Conservation (phyloP, 2,329 filamentous ascomycete species). For the Ceratocystis huliohia region DNA sequence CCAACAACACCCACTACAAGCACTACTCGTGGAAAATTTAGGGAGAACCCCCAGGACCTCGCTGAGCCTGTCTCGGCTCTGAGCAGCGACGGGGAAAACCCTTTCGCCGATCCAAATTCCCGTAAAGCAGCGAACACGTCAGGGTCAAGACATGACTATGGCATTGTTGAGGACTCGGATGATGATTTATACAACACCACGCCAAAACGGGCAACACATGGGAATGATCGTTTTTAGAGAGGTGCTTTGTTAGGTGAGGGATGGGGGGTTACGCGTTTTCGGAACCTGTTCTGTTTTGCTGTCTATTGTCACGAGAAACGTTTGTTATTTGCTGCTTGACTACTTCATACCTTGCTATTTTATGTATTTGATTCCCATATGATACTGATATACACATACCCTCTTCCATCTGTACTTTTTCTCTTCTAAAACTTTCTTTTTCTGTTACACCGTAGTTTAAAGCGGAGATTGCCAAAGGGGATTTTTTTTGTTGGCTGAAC, state of each 20-base stretch:
- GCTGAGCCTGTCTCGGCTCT: slow-evolving; percentile 24
- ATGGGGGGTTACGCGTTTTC: neutral
- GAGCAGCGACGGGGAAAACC: slow-evolving; percentile 27
- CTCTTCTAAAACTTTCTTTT: neutral
- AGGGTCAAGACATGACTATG: slow-evolving; percentile 21
- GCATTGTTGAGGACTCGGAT: slow-evolving; percentile 25
- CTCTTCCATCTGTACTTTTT: neutral
- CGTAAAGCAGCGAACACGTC: slow-evolving; percentile 21
- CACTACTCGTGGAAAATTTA: slow-evolving; percentile 27
- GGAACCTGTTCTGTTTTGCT: neutral
- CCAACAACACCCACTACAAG: slow-evolving; percentile 15
- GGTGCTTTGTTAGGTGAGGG: neutral
- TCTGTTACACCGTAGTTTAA: slow-evolving; percentile 2
- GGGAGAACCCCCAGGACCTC: slow-evolving; percentile 26
- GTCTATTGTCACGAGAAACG: slow-evolving; percentile 3
- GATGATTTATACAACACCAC: slow-evolving; percentile 34
- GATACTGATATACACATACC: neutral
- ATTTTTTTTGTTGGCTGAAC: neutral
- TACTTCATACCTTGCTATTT: neutral
- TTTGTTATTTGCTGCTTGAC: neutral
- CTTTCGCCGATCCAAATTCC: slow-evolving; percentile 27
- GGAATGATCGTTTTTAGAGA: neutral
- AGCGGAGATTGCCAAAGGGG: neutral
- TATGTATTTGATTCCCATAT: slow-evolving; percentile 35
- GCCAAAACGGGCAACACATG: slow-evolving; percentile 24